These are phyloP conservation scores for Acarospora socialis DNA, from an alignment of 2,329 filamentous ascomycete species.

Conservation along the genomic window DNA sequence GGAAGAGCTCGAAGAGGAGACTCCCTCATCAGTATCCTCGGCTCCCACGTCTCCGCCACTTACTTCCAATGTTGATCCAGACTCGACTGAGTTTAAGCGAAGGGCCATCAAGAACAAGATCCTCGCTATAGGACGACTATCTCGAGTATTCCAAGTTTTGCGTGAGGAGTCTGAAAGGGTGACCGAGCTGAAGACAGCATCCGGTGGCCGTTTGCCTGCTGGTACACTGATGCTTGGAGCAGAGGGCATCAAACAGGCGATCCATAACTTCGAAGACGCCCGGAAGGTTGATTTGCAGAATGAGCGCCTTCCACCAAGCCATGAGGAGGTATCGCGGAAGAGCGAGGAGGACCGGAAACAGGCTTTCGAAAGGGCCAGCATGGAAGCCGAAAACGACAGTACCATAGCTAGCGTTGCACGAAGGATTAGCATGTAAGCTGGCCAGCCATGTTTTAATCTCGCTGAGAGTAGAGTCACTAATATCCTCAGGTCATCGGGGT, in stretches of 20 bases:
- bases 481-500: constrained; percentile 25
- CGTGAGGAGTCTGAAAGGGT: constrained; percentile 95
- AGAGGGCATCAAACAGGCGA: constrained; percentile 97
- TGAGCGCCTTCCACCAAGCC: constrained; percentile 79
- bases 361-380: constrained; percentile 71
- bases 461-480: background rate
- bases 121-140: constrained; percentile 86
- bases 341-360: constrained; percentile 67
- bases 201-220: constrained; percentile 79
- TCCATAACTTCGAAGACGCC: constrained; percentile 91
- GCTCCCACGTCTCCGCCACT: constrained; percentile 63
- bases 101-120: constrained; percentile 99
- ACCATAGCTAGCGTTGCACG: constrained; percentile 75
- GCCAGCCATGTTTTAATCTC: constrained; percentile 8
- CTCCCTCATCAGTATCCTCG: constrained; percentile 52
- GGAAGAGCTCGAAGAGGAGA: constrained; percentile 87
- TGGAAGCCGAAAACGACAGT: constrained; percentile 84
- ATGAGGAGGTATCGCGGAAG: constrained; percentile 78
- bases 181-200: constrained; percentile 92
- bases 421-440: constrained; percentile 85
- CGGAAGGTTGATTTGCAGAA: constrained; percentile 95
- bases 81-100: constrained; percentile 85
- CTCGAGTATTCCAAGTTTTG: constrained; percentile 94
- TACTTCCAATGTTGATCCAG: constrained; percentile 53
- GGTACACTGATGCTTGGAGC: constrained; percentile 96